A percentile compares a stretch with the other conserved stretches of the same genome.
Evolutionary conservation across 148 eudicot species (phyloP).

Genomic region (Polygonum aviculare): DNA sequence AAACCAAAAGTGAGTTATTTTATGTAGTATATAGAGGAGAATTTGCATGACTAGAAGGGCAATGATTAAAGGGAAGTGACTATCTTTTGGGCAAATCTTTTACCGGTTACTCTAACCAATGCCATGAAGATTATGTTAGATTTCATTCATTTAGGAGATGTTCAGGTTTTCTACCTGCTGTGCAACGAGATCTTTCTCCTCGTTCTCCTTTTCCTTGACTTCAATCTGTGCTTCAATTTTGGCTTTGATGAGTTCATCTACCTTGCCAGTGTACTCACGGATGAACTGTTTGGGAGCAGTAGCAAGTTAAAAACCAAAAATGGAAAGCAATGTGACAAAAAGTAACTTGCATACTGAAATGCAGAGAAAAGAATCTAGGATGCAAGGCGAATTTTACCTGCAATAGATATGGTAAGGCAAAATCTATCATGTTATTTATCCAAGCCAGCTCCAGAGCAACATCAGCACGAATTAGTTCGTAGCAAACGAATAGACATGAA

Average conservation of each 20-base stretch:
- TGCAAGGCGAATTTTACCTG: conserved; percentile 38
- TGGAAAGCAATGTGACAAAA: neutral
- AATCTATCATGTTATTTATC: conserved; percentile 94
- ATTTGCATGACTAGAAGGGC: neutral
- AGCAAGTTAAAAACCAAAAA: conserved; percentile 1
- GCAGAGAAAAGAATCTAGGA: neutral
- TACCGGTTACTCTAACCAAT: too few species aligned
- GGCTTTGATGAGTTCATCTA: conserved; percentile 84
- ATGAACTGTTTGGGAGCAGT: conserved; percentile 46
- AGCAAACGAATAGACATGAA: conserved; percentile 90
- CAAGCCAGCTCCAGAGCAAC: conserved; percentile 96
- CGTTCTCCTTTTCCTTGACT: conserved; percentile 71
- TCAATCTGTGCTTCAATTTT: conserved; percentile 73
- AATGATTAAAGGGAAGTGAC: neutral
- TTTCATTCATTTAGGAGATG: too few species aligned
- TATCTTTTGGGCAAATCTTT: neutral
- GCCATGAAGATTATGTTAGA: too few species aligned
- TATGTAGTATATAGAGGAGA: neutral
- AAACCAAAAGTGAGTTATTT: neutral
- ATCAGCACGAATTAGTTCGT: conserved; percentile 77
- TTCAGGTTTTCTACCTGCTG: conserved; percentile 43
- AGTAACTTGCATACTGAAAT: neutral
- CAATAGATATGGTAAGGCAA: conserved; percentile 93
- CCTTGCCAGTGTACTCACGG: conserved; percentile 95
- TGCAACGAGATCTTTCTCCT: conserved; percentile 76